Evolutionary conservation across 805 yeast genomes (phyloP), one percentile per base, ranked within the genome.

Genomic region (Sungouiozyma intestinalis): DNA sequence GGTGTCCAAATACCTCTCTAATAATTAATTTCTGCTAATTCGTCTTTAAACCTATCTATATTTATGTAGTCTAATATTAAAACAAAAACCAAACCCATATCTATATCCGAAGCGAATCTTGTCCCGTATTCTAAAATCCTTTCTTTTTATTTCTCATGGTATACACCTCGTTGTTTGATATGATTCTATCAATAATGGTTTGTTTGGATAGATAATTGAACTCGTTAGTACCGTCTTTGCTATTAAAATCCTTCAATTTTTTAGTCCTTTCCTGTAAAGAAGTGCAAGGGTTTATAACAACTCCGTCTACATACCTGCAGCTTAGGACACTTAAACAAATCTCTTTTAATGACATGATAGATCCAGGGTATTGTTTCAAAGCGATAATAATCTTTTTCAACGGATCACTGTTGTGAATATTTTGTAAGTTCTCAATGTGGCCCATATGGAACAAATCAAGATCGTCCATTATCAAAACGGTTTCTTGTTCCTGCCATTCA

Each of bases 391-490:
- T 57, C 80, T 92, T 55, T 72, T 76, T 50, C 72, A 62, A 59
- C 2, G 53, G 59, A 3, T 52, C 47, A 0, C 76, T 73, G 17
- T 54, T 49, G 27, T 68, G 57, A 17, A 81, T 71, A 14, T 66
- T 57, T 44, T 72, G 66, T 47, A 90, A 67, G 8, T 81, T 81
- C 50, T 79, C 81, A 44, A 90, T 85, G 59, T 92, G 97, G 16
- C 95, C 97, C 16, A 95, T 87, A 60, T 86, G 87, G 65, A 92
- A 88, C 42, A 92, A 69, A 61, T 92, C 98, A 65, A 88, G 92
- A 1, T 83, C 82, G 11, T 97, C 97, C 49, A 77, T 82, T 15
- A 85, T 42, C 11, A 54, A 41, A 18, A 46, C 38, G 5, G 39
- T 17, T 7, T 44, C 37, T 8, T 16, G 18, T 20, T 33, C 16